phyloP scores from a whole-genome alignment of 2,329 filamentous ascomycete genomes.

The Fusarium bactridioides region DNA sequence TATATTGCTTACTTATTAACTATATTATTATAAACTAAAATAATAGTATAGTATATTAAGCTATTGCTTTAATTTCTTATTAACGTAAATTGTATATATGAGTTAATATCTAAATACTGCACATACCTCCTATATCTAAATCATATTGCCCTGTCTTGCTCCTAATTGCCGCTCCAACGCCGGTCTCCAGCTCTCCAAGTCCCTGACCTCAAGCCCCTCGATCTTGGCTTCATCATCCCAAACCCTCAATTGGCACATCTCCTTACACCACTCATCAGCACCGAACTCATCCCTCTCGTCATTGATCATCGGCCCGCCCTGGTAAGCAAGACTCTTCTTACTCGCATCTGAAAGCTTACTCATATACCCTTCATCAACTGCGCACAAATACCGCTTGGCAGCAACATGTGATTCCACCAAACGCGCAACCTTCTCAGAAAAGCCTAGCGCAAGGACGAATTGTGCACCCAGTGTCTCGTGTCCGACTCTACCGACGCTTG shows the following conservation, averaged over 20 bases:
- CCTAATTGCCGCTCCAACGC: neutral
- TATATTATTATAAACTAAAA: too few species aligned
- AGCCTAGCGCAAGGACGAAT: neutral
- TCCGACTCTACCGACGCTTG: neutral
- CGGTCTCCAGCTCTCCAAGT: neutral
- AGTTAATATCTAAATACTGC: too few species aligned
- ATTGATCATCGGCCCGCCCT: neutral
- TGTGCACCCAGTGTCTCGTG: neutral
- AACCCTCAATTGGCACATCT: neutral
- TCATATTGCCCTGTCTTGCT: accelerated
- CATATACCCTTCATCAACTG: neutral
- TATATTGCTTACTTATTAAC: too few species aligned
- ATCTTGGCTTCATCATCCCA: neutral
- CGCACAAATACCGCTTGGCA: neutral
- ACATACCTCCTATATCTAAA: accelerated
- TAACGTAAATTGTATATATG: too few species aligned
- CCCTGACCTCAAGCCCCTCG: neutral
- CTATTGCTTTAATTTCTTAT: too few species aligned
- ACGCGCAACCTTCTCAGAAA: neutral
- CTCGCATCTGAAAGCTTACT: neutral
- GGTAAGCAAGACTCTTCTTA: neutral
- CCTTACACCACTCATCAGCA: neutral
- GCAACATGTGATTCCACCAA: neutral
- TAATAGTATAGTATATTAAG: too few species aligned
- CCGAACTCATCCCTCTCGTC: neutral